These are phyloP conservation scores for Russula earlei DNA, from an alignment of 768 basidiomycete genomes.

Conservation along the genomic window DNA sequence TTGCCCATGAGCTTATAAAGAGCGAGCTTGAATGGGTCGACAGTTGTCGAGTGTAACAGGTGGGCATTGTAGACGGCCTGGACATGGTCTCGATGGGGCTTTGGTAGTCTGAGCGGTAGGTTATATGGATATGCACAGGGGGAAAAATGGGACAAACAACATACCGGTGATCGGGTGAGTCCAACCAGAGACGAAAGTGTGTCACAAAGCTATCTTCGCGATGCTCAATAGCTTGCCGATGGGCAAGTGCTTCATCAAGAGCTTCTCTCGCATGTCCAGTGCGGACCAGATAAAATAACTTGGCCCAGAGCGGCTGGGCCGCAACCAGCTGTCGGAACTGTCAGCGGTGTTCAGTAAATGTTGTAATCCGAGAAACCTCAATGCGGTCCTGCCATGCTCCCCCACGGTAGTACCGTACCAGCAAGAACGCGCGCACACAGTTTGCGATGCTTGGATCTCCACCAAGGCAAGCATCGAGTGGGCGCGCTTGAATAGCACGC, in stretches of 20 bases:
- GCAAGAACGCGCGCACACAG: constrained; percentile 80
- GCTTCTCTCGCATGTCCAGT: constrained; percentile 80
- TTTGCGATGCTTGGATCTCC: constrained; percentile 87
- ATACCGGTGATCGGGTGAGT: constrained; percentile 69
- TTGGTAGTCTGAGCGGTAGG: constrained; percentile 43
- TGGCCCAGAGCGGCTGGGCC: constrained; percentile 87
- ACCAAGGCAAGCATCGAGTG: constrained; percentile 78
- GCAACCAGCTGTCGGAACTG: constrained; percentile 56
- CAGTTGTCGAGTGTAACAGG: constrained; percentile 78
- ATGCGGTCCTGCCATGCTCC: constrained; percentile 81
- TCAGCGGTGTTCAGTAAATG: background rate
- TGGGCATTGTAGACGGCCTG: constrained; percentile 76
- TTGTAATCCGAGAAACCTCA: constrained; percentile 45
- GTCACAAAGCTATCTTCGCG: constrained; percentile 77
- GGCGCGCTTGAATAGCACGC: constrained; percentile 69
- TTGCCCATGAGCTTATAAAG: constrained; percentile 94
- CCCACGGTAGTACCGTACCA: constrained; percentile 69
- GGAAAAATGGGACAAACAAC: constrained; percentile 19
- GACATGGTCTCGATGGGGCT: constrained; percentile 69
- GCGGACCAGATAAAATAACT: constrained; percentile 85
- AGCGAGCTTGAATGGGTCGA: constrained; percentile 93
- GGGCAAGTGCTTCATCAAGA: constrained; percentile 59
- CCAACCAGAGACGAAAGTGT: constrained; percentile 76
- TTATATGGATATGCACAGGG: background rate
- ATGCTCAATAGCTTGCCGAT: constrained; percentile 62